A percentile compares a stretch with the other conserved stretches of the same genome.
These are phyloP conservation scores for Geum urbanum DNA, from an alignment of 306 rosid genomes.

Conservation along the genomic window DNA sequence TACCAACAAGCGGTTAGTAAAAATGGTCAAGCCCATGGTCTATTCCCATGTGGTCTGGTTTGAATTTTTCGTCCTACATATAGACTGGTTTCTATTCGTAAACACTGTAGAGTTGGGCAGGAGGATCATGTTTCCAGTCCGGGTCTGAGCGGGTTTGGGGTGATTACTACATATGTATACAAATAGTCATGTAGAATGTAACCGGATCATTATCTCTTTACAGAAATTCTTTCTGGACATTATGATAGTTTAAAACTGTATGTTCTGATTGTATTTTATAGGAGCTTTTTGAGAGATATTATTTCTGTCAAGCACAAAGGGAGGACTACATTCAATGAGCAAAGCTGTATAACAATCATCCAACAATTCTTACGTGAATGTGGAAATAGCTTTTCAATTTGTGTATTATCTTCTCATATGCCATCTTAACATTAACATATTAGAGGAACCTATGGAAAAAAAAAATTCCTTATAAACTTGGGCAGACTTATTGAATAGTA, in stretches of 20 bases:
- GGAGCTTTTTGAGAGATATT: constrained; percentile 95
- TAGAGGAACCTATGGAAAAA: not conserved
- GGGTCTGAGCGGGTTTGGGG: not conserved
- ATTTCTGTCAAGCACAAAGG: constrained; percentile 95
- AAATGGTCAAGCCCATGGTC: not conserved
- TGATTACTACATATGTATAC: not conserved
- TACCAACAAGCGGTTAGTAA: not conserved
- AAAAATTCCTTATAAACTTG: not conserved
- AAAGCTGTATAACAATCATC: constrained; percentile 76
- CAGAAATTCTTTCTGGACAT: not conserved
- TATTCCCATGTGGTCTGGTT: not conserved
- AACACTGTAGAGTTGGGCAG: not conserved
- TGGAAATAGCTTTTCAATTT: constrained; percentile 21
- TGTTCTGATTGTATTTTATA: constrained; percentile 32
- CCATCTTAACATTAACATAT: constrained; percentile 7
- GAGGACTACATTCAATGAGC: constrained; percentile 79
- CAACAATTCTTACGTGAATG: constrained; percentile 75
- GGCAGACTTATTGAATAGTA: constrained; percentile 12
- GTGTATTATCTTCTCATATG: constrained; percentile 6
- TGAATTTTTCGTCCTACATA: not conserved
- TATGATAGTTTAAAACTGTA: not conserved
- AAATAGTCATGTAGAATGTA: not conserved
- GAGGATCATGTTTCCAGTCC: not conserved
- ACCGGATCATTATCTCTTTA: not conserved
- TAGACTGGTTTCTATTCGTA: not conserved